Base-by-base conservation (phyloP, 179 eudicot species). In the Corrigiola litoralis region DNA sequence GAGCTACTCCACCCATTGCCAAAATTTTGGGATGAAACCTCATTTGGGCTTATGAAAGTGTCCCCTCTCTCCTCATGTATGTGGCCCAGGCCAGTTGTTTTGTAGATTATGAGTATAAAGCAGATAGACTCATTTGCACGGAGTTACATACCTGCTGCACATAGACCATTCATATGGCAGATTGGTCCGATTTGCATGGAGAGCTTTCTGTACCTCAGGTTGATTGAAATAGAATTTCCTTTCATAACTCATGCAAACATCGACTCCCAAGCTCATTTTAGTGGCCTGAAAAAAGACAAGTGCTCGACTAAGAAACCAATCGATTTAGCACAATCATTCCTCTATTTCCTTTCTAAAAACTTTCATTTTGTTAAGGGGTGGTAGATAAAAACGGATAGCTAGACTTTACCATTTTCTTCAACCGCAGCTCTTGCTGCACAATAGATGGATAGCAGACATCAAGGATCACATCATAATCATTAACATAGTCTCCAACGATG, bases 221-320 rank as follows among this genome's bases (percentile, higher is more conserved):
- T 90, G 90, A 72, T 90, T 94, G 74, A 94, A 86, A 78, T 94
- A 90, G 81, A 84, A 94, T 16, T 46, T 60, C 61, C 96, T 77
- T 78, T 94, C 99, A 23, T 63, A 79, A 48, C 51, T 84, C 83
- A 94, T 90, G 79, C 99, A 94, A 23, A 90, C 97, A 76, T 94
- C 99, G 63, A 94, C 91, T 36, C 97, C 99, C 11, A 82, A 24
- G 64, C 99, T 94, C 60, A 87, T 81, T 75, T 94, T 94, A 12
- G 96, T 94, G 64, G 85, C 97, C 99, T 94, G 83, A 55, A 68
- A n/a, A n/a, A n/a, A n/a, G n/a, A n/a, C n/a, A n/a, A n/a, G n/a
- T n/a, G n/a, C n/a, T n/a, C n/a, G n/a, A n/a, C n/a, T n/a, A n/a
- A n/a, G n/a, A n/a, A n/a, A n/a, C n/a, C n/a, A n/a, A n/a, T n/a